Conservation (phyloP, 805 yeast genomes). For the Cyberlindnera saturnus region DNA sequence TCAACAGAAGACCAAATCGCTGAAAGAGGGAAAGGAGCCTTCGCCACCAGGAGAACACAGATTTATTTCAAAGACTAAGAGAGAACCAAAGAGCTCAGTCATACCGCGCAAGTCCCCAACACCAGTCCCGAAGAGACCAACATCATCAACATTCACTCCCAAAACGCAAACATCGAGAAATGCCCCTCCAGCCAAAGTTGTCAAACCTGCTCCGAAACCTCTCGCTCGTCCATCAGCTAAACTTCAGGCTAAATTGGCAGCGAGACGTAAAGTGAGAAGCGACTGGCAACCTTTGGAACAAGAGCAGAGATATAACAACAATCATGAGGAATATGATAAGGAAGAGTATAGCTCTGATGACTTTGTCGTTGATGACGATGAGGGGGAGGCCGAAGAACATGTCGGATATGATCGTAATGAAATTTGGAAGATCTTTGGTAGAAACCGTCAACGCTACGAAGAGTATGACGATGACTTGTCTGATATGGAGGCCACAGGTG, state of each 20-base stretch:
- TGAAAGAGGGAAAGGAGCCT: constrained; percentile 15
- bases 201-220: constrained; percentile 15
- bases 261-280: constrained; percentile 24
- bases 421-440: constrained; percentile 83
- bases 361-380: constrained; percentile 52
- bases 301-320: constrained; percentile 18
- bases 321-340: constrained; percentile 43
- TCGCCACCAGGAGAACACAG: constrained; percentile 9
- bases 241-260: constrained; percentile 40
- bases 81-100: constrained; percentile 7
- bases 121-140: neutral
- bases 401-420: constrained; percentile 73
- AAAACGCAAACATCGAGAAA: neutral
- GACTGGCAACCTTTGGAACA: constrained; percentile 1
- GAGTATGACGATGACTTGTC: constrained; percentile 43
- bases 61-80: constrained; percentile 7
- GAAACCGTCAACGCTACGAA: constrained; percentile 39
- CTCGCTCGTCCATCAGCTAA: constrained; percentile 54
- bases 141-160: neutral
- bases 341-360: constrained; percentile 29
- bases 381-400: constrained; percentile 17
- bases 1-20: constrained; percentile 28
- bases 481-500: constrained; percentile 93
- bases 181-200: neutral
- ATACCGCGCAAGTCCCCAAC: constrained; percentile 2